A percentile compares a stretch with the other conserved stretches of the same genome.
phyloP scores from a whole-genome alignment of 805 yeast species.

The Metschnikowia drakensbergensis region DNA sequence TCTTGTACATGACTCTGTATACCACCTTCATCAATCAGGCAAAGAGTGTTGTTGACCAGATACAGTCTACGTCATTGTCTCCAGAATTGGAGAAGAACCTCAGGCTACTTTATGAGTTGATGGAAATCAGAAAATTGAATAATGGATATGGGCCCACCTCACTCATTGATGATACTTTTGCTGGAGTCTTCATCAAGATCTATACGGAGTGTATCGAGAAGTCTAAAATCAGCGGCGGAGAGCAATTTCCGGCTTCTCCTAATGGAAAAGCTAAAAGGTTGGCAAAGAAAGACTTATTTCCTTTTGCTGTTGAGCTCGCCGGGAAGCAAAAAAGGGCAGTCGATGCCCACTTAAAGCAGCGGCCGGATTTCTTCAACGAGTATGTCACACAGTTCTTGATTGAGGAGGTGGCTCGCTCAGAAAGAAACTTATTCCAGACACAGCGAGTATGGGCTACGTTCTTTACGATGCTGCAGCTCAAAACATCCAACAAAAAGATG shows the following conservation, averaged over 20 bases:
- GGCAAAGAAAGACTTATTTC: slow-evolving; percentile 42
- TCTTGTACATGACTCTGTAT: slow-evolving; percentile 25
- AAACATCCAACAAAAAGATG: not conserved
- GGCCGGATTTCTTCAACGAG: slow-evolving; percentile 29
- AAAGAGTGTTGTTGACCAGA: slow-evolving; percentile 24
- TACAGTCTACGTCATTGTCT: slow-evolving; percentile 25
- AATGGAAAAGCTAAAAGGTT: slow-evolving; percentile 32
- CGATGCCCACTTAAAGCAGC: slow-evolving; percentile 28
- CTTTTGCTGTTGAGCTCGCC: slow-evolving; percentile 35
- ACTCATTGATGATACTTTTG: slow-evolving; percentile 66
- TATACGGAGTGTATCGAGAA: slow-evolving; percentile 21
- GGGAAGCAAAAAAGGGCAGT: slow-evolving; percentile 26
- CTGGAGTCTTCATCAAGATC: slow-evolving; percentile 54
- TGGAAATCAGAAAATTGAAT: slow-evolving; percentile 65
- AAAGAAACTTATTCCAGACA: not conserved
- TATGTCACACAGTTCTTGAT: slow-evolving; percentile 11
- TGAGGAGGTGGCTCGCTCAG: slow-evolving; percentile 7
- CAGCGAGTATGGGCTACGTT: slow-evolving; percentile 1
- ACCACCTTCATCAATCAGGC: slow-evolving; percentile 17
- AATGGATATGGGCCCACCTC: slow-evolving; percentile 82
- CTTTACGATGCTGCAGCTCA: not conserved
- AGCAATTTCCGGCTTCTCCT: slow-evolving; percentile 23
- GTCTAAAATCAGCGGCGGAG: not conserved
- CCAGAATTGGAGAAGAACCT: slow-evolving; percentile 37
- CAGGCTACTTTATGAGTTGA: slow-evolving; percentile 46